A percentile compares a stretch with the other conserved stretches of the same genome.
Conservation (phyloP, 2,329 filamentous ascomycete species). For the Stemphylium beticola region DNA sequence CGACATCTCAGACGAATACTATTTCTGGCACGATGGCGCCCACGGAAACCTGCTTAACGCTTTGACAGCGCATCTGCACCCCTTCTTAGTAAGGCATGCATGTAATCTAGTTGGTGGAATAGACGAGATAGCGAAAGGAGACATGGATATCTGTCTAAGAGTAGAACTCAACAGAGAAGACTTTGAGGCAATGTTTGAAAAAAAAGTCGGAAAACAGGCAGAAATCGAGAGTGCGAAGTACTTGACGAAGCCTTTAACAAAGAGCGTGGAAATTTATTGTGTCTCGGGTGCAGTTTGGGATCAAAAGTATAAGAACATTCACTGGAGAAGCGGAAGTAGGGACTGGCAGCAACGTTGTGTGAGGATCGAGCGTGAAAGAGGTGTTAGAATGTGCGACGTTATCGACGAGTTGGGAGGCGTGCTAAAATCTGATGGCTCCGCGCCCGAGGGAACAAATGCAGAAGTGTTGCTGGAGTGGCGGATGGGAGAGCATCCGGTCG, state of each 20-base stretch:
- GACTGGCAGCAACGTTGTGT: constrained; percentile 9
- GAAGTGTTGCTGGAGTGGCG: constrained; percentile 19
- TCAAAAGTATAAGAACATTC: constrained; percentile 3
- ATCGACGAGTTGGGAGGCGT: constrained; percentile 16
- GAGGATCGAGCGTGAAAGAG: constrained; percentile 14
- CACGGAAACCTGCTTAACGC: constrained; percentile 5
- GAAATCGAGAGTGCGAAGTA: background rate
- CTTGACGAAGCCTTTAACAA: background rate
- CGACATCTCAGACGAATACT: constrained; percentile 13
- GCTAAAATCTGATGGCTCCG: background rate
- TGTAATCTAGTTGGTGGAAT: constrained; percentile 3
- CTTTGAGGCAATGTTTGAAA: background rate
- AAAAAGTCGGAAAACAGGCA: background rate
- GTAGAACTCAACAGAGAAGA: background rate
- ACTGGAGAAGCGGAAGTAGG: background rate
- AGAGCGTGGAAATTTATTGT: constrained; percentile 8
- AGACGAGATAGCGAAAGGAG: constrained; percentile 1
- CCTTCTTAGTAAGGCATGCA: background rate
- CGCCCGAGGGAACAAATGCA: background rate
- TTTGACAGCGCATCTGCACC: constrained; percentile 14
- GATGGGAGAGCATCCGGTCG: background rate
- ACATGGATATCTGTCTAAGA: constrained; percentile 4
- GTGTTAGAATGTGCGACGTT: constrained; percentile 18
- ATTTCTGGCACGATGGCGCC: constrained; percentile 17
- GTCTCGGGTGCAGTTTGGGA: constrained; percentile 9